Evolutionary conservation across 192 early-diverging fungal species (phyloP).

Genomic region (Cladochytrium replicatum): DNA sequence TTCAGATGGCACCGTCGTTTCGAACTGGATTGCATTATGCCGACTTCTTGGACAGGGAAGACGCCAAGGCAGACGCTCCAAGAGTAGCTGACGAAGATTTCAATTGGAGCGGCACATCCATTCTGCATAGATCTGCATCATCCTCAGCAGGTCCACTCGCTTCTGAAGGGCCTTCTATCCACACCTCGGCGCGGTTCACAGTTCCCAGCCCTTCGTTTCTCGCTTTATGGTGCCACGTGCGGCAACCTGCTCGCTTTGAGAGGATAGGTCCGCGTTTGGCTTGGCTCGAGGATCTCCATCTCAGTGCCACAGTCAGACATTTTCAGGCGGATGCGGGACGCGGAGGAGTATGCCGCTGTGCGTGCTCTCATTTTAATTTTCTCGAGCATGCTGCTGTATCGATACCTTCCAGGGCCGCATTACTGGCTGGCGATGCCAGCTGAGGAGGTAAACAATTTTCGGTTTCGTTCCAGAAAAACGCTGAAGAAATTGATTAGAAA

Average conservation of each 20-base stretch:
- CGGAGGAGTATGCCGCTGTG: slow-evolving; percentile 38
- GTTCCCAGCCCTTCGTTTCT: too few relatives aligned
- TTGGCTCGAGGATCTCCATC: slow-evolving; percentile 5
- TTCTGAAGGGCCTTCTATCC: too few relatives aligned
- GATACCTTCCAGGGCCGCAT: slow-evolving; percentile 42
- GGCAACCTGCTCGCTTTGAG: too few relatives aligned
- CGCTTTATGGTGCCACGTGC: slow-evolving; percentile 12
- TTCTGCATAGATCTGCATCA: too few relatives aligned
- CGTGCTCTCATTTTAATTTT: slow-evolving; percentile 6
- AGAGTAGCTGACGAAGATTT: too few relatives aligned
- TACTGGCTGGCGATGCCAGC: slow-evolving; percentile 46
- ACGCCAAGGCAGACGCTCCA: too few relatives aligned
- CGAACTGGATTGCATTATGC: too few relatives aligned
- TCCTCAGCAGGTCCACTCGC: too few relatives aligned
- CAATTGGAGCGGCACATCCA: too few relatives aligned
- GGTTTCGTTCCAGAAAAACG: slow-evolving; percentile 13
- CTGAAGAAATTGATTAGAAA: slow-evolving; percentile 20
- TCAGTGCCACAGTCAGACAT: slow-evolving; percentile 25
- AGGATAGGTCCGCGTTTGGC: slow-evolving; percentile 12
- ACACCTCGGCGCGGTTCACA: too few relatives aligned
- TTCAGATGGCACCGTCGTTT: too few relatives aligned
- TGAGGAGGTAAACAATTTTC: slow-evolving; percentile 17
- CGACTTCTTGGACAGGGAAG: slow-evolving; percentile 19
- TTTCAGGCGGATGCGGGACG: slow-evolving; percentile 29
- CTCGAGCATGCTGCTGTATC: slow-evolving; percentile 33